Evolutionary conservation across 768 basidiomycete genomes (phyloP).

Genomic region (Scleroderma bovista): DNA sequence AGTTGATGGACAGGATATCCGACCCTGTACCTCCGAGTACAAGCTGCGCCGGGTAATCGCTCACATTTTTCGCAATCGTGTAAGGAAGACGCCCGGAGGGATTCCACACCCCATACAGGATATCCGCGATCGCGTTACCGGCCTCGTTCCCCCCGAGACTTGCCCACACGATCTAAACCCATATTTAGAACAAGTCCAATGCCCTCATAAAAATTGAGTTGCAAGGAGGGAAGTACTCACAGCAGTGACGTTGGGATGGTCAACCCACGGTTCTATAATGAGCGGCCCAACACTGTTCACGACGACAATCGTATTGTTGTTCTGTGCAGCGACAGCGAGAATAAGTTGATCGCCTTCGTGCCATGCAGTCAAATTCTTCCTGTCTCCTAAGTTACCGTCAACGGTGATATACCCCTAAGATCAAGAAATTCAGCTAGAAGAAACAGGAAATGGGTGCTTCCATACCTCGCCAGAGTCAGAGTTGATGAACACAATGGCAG

Average conservation of each 20-base stretch:
- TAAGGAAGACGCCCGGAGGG: slow-evolving; percentile 70
- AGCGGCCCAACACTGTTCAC: slow-evolving; percentile 75
- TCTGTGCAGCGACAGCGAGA: slow-evolving; percentile 55
- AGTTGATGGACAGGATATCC: slow-evolving; percentile 46
- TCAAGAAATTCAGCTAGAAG: not conserved
- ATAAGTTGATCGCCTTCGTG: slow-evolving; percentile 35
- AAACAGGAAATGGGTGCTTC: not conserved
- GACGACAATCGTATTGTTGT: slow-evolving; percentile 76
- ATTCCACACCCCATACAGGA: slow-evolving; percentile 73
- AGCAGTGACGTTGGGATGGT: slow-evolving; percentile 66
- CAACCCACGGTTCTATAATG: slow-evolving; percentile 63
- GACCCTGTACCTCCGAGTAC: slow-evolving; percentile 17
- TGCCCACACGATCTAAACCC: slow-evolving; percentile 37
- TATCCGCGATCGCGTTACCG: slow-evolving; percentile 70
- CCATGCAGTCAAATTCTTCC: slow-evolving; percentile 38
- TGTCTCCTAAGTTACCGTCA: slow-evolving; percentile 42
- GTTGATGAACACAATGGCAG: slow-evolving; percentile 76
- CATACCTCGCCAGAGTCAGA: slow-evolving; percentile 75
- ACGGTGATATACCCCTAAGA: slow-evolving; percentile 48
- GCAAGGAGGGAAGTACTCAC: slow-evolving; percentile 37
- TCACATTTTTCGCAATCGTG: slow-evolving; percentile 57
- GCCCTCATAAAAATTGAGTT: too few relatives aligned
- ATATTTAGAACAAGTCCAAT: too few relatives aligned
- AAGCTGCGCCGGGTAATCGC: slow-evolving; percentile 47
- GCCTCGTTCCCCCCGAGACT: slow-evolving; percentile 70